Percentiles rank a stretch among this genome's conserved stretches.
Evolutionary conservation across 257 asterid species (phyloP).

Genomic region (Forsythia viridissima): DNA sequence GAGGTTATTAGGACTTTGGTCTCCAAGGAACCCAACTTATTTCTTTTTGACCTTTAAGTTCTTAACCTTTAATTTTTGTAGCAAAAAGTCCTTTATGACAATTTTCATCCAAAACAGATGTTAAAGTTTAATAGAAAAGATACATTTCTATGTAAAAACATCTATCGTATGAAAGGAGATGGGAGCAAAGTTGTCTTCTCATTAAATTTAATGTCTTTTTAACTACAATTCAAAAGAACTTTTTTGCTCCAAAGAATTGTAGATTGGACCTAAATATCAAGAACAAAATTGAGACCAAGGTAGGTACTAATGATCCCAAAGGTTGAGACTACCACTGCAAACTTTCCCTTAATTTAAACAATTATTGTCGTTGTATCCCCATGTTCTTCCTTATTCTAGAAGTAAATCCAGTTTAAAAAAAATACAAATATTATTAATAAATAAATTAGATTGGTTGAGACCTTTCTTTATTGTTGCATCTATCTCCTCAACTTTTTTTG

Average conservation of each 20-base stretch:
- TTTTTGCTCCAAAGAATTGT: not conserved
- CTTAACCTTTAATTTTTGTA: too few relatives aligned
- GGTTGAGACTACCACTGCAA: not conserved
- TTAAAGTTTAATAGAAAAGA: too few relatives aligned
- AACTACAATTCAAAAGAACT: not conserved
- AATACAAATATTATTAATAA: too few relatives aligned
- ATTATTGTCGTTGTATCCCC: not conserved
- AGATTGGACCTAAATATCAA: not conserved
- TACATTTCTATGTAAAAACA: too few relatives aligned
- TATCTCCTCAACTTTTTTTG: too few relatives aligned
- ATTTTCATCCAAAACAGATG: too few relatives aligned
- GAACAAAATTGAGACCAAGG: not conserved
- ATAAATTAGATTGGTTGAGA: too few relatives aligned
- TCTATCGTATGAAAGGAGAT: not conserved
- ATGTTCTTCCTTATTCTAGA: not conserved
- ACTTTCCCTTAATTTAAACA: not conserved
- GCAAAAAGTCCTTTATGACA: not conserved
- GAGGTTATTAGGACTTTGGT: too few relatives aligned
- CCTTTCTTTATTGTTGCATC: too few relatives aligned
- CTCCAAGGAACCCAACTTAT: not conserved
- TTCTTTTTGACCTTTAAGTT: not conserved
- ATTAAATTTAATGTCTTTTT: too few relatives aligned
- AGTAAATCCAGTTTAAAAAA: too few relatives aligned
- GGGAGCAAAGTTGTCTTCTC: not conserved
- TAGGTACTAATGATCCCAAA: not conserved